phyloP scores from a whole-genome alignment of 768 basidiomycete species.

The Pisolithus orientalis region DNA sequence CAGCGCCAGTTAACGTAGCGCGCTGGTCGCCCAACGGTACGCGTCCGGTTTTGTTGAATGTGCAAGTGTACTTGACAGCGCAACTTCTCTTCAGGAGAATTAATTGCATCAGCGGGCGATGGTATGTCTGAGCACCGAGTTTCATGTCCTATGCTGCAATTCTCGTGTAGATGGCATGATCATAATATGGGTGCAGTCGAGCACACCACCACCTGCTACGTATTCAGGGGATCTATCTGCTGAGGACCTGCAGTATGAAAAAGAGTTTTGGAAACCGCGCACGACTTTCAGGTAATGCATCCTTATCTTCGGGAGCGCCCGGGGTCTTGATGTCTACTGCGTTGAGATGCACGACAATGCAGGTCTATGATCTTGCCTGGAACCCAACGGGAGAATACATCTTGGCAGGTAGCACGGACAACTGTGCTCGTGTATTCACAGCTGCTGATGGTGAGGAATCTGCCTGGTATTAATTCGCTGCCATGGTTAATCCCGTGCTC shows the following conservation, averaged over 20 bases:
- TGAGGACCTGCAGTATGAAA: slow-evolving; percentile 83
- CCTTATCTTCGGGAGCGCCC: not conserved
- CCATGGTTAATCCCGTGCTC: not conserved
- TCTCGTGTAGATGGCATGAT: slow-evolving; percentile 81
- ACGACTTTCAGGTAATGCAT: slow-evolving; percentile 68
- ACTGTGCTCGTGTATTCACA: slow-evolving; percentile 81
- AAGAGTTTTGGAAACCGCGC: slow-evolving; percentile 91
- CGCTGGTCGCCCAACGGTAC: slow-evolving; percentile 91
- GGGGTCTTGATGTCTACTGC: not conserved
- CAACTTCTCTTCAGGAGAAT: slow-evolving; percentile 51
- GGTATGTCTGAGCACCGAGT: slow-evolving; percentile 44
- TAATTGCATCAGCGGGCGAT: slow-evolving; percentile 95
- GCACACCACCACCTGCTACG: slow-evolving; percentile 58
- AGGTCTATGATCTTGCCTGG: slow-evolving; percentile 98
- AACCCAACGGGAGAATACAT: slow-evolving; percentile 92
- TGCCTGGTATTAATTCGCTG: not conserved
- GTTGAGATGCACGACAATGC: slow-evolving; percentile 84
- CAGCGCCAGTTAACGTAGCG: slow-evolving; percentile 93
- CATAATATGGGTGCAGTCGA: slow-evolving; percentile 88
- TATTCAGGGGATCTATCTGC: slow-evolving; percentile 79
- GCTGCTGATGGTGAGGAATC: slow-evolving; percentile 56
- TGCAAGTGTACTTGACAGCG: not conserved
- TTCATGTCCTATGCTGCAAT: slow-evolving; percentile 2
- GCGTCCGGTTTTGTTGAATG: slow-evolving; percentile 13
- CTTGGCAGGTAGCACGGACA: slow-evolving; percentile 95